Evolutionary conservation across 805 yeast species (phyloP).

Genomic region (Saccharomycopsis schoenii): DNA sequence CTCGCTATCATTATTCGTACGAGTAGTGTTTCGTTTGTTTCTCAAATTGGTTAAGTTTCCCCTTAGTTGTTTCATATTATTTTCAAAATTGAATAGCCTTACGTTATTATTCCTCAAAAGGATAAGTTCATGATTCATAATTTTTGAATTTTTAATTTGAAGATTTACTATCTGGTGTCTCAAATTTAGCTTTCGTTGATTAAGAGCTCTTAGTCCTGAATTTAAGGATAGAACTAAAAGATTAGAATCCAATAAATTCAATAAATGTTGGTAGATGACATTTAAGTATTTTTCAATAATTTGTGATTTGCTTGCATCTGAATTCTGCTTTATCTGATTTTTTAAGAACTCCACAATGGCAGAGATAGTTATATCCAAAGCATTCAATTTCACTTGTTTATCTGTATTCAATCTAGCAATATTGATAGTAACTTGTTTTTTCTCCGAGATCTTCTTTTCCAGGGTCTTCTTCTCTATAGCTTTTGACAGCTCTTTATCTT

Average conservation of each 20-base stretch:
- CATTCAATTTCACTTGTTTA: constrained; percentile 4
- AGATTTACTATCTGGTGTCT: constrained; percentile 2
- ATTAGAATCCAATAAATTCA: constrained; percentile 13
- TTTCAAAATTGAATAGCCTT: not conserved
- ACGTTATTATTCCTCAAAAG: not conserved
- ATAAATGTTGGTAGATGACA: not conserved
- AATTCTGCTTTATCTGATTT: not conserved
- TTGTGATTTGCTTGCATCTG: not conserved
- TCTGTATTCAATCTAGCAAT: not conserved
- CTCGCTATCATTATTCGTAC: not conserved
- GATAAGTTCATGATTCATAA: not conserved
- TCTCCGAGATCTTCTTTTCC: not conserved
- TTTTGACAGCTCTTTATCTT: not conserved
- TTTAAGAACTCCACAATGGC: constrained; percentile 8
- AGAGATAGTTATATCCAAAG: constrained; percentile 10
- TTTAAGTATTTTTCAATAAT: constrained; percentile 7
- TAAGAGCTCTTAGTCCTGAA: not conserved
- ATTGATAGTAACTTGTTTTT: not conserved
- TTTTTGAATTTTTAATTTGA: constrained; percentile 2
- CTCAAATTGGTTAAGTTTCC: not conserved
- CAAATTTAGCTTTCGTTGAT: not conserved
- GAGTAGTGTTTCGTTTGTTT: not conserved
- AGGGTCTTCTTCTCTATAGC: not conserved
- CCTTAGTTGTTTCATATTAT: not conserved
- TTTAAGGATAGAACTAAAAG: constrained; percentile 2